Evolutionary conservation across 2,329 filamentous ascomycete species (phyloP).

Genomic region (Cucurbitaria berberidis): DNA sequence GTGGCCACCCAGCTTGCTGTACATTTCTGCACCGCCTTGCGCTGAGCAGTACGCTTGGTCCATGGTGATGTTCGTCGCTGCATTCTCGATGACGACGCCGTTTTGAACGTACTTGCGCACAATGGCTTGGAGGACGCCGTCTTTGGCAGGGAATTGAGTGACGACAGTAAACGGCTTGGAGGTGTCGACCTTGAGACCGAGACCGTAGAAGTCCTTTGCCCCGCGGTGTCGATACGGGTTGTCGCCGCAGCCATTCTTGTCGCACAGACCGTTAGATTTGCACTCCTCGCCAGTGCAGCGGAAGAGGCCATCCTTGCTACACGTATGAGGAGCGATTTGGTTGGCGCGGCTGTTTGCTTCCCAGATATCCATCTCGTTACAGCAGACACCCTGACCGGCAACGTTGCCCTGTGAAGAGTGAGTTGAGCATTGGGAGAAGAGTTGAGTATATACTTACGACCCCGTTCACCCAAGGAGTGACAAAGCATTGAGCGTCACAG

Average conservation of each 20-base stretch:
- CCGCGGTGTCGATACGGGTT: constrained; percentile 39
- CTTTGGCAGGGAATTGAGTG: constrained; percentile 68
- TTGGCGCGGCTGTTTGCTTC: constrained; percentile 59
- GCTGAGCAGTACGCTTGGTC: constrained; percentile 40
- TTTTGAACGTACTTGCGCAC: constrained; percentile 70
- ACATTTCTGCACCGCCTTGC: constrained; percentile 35
- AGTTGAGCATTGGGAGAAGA: constrained; percentile 38
- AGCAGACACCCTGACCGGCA: constrained; percentile 56
- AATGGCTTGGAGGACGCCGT: constrained; percentile 65
- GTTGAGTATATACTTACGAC: constrained; percentile 34
- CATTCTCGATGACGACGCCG: constrained; percentile 65
- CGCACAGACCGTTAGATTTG: constrained; percentile 38
- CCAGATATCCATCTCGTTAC: constrained; percentile 64
- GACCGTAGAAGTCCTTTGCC: constrained; percentile 38
- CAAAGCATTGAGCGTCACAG: constrained; percentile 54
- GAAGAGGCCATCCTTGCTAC: constrained; percentile 54
- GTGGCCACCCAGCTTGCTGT: constrained; percentile 50
- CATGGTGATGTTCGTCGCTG: constrained; percentile 46
- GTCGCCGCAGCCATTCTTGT: constrained; percentile 45
- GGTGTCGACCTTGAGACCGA: constrained; percentile 61
- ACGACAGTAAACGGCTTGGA: constrained; percentile 67
- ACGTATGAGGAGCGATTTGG: constrained; percentile 58
- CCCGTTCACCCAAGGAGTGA: constrained; percentile 47
- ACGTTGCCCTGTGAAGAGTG: constrained; percentile 52
- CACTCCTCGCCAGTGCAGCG: constrained; percentile 52